These are phyloP conservation scores for Tillandsia fasciculata DNA, from an alignment of 176 grass and related monocot genomes.

Conservation along the genomic window DNA sequence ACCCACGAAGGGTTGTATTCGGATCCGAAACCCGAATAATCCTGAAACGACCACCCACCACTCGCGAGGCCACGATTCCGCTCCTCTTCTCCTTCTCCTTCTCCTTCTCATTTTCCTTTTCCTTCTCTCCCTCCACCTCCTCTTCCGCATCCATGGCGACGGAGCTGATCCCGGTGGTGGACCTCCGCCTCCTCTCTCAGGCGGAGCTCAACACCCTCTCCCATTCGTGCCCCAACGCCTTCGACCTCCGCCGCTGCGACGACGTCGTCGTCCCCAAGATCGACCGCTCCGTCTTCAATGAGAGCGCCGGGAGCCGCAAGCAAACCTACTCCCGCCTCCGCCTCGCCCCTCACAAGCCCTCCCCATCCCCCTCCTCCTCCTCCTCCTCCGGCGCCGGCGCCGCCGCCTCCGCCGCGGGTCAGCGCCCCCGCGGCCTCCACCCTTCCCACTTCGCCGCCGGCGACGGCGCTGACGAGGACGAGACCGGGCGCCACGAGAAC, in stretches of 20 bases:
- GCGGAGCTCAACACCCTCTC: slow-evolving; percentile 49
- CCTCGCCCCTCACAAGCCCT: slow-evolving; percentile 28
- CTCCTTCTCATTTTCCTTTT: background rate
- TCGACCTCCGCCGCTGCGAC: slow-evolving; percentile 33
- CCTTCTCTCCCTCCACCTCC: background rate
- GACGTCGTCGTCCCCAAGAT: slow-evolving; percentile 56
- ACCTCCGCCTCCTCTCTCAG: slow-evolving; percentile 60
- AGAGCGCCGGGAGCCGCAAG: slow-evolving; percentile 89
- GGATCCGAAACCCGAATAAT: too few relatives aligned
- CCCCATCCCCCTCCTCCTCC: slow-evolving; percentile 20
- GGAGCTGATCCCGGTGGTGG: slow-evolving; percentile 58
- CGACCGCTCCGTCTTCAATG: slow-evolving; percentile 79
- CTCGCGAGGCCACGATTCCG: background rate
- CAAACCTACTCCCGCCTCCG: slow-evolving; percentile 80
- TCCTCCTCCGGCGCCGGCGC: background rate
- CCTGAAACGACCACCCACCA: too few relatives aligned
- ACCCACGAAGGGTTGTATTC: too few relatives aligned
- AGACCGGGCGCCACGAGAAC: slow-evolving; percentile 4
- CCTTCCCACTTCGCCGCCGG: background rate
- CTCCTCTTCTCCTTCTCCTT: background rate
- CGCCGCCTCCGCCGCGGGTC: slow-evolving; percentile 10
- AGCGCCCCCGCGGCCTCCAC: slow-evolving; percentile 4
- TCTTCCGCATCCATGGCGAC: slow-evolving; percentile 30
- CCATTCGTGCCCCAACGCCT: slow-evolving; percentile 31
- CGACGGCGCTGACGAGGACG: background rate